Conservation (phyloP, 129 eudicot genomes). For the Centaurea solstitialis region DNA sequence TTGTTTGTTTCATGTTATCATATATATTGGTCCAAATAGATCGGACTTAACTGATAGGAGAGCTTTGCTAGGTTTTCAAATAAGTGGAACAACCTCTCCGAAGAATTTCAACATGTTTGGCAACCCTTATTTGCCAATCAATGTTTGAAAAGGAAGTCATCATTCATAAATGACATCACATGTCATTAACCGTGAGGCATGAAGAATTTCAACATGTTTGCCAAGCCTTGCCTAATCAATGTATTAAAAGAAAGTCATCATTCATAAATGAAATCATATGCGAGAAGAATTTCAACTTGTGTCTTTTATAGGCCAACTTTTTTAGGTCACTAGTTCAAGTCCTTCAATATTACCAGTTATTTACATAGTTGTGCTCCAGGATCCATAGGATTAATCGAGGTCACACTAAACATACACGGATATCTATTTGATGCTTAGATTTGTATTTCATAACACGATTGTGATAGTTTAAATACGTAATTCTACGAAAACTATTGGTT, state of each 20-base stretch:
- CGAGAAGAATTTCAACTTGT: too few species aligned
- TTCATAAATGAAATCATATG: not conserved
- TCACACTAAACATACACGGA: too few species aligned
- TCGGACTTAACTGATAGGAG: not conserved
- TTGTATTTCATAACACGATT: not conserved
- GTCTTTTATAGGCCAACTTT: too few species aligned
- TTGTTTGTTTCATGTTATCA: too few species aligned
- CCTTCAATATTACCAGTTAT: not conserved
- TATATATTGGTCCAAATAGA: too few species aligned
- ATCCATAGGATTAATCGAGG: not conserved
- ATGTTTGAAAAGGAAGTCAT: not conserved
- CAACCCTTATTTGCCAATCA: not conserved
- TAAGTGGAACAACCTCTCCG: not conserved
- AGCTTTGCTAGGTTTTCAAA: not conserved
- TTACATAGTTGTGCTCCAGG: not conserved
- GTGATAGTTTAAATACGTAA: not conserved
- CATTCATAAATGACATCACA: not conserved
- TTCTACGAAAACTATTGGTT: not conserved
- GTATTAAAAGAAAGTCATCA: not conserved
- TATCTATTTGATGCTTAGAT: not conserved
- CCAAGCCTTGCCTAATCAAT: not conserved
- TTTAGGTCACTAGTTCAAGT: not conserved
- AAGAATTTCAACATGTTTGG: not conserved
- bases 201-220: not conserved
- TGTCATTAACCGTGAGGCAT: too few species aligned